A percentile compares a stretch with the other conserved stretches of the same genome.
Evolutionary conservation across 148 eudicot species (phyloP).

Genomic region (Vaccinium darrowii): DNA sequence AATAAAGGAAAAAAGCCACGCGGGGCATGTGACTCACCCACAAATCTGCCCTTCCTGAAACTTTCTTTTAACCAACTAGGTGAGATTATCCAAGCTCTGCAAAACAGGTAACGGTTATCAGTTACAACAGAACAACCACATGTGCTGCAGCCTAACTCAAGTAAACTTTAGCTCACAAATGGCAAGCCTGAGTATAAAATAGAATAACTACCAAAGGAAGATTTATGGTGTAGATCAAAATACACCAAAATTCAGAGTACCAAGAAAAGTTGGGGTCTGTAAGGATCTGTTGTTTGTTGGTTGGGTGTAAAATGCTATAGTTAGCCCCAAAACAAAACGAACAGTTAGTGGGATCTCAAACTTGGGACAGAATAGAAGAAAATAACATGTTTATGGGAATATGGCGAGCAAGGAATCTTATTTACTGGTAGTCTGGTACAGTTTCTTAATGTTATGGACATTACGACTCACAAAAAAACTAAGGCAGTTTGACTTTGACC

Average conservation of each 20-base stretch:
- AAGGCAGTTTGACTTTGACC: neutral
- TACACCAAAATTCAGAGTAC: neutral
- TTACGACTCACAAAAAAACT: neutral
- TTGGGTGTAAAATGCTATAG: too few species aligned
- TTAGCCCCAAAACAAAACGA: too few species aligned
- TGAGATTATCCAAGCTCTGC: conserved; percentile 89
- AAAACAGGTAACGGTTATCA: conserved; percentile 8
- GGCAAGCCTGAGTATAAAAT: neutral
- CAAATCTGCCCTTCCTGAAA: conserved; percentile 64
- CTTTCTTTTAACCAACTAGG: conserved; percentile 87
- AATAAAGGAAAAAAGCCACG: neutral
- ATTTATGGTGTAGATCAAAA: neutral
- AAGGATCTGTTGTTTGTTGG: too few species aligned
- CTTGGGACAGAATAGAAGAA: neutral
- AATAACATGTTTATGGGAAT: neutral
- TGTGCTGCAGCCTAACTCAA: neutral
- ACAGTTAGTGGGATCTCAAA: neutral
- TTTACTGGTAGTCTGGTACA: neutral
- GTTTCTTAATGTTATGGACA: neutral
- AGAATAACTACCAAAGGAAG: neutral
- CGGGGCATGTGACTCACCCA: conserved; percentile 45
- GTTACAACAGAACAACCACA: conserved; percentile 8
- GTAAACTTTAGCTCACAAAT: neutral
- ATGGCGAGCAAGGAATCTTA: neutral
- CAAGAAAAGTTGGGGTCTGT: neutral